Conservation (phyloP, 805 yeast species). For the Cyberlindnera amylophila region DNA sequence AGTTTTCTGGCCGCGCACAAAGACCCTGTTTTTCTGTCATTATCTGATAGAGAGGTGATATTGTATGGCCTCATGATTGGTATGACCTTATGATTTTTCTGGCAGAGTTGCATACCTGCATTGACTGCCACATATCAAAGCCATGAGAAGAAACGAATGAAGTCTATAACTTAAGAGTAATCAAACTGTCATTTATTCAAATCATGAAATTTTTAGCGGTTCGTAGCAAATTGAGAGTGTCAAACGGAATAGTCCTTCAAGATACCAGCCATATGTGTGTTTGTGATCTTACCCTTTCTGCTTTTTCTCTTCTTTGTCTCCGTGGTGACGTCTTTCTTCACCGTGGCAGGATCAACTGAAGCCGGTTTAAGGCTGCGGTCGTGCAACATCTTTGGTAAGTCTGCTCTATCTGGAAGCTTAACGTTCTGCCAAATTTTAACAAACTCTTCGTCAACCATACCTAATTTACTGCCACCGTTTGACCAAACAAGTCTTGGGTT, state of each 20-base stretch:
- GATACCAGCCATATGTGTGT: slow-evolving; percentile 94
- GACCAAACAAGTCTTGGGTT: slow-evolving; percentile 93
- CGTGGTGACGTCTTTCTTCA: slow-evolving; percentile 58
- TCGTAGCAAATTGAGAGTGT: no score
- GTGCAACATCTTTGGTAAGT: slow-evolving; percentile 70
- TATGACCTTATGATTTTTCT: no score
- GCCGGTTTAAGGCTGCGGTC: slow-evolving; percentile 94
- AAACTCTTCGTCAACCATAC: slow-evolving; percentile 75
- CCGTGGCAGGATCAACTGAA: slow-evolving; percentile 94
- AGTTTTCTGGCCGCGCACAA: no score
- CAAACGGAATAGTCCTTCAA: slow-evolving; percentile 65
- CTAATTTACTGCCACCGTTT: slow-evolving; percentile 70
- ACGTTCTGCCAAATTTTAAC: slow-evolving; percentile 76
- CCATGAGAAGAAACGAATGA: no score
- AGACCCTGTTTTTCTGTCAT: no score
- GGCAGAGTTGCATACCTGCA: no score
- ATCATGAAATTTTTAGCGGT: no score
- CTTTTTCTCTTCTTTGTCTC: slow-evolving; percentile 80
- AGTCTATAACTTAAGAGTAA: no score
- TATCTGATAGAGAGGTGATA: no score
- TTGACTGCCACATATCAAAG: no score
- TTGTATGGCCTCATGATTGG: no score
- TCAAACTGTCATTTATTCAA: no score
- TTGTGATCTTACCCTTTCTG: slow-evolving; percentile 90
- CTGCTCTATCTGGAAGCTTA: slow-evolving; percentile 77